A percentile compares a stretch with the other conserved stretches of the same genome.
Evolutionary conservation across 352 stramenopile genomes (phyloP).

Genomic region (Pythium guiyangense): DNA sequence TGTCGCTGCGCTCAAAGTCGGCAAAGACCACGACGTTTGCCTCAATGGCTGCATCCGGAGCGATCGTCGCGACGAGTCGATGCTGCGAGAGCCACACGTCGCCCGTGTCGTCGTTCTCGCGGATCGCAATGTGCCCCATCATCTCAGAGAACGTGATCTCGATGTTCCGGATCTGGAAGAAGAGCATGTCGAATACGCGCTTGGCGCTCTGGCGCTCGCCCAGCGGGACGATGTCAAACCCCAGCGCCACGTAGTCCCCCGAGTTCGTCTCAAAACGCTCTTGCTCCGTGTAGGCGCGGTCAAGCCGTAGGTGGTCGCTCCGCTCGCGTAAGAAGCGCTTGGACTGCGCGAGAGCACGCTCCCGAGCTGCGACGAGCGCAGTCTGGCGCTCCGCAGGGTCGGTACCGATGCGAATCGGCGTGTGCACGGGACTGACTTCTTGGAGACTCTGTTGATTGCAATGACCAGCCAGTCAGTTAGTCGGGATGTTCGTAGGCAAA

Average conservation of each 20-base stretch:
- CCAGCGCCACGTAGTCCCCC: constrained; percentile 28
- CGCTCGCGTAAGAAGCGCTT: constrained; percentile 26
- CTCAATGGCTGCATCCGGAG: constrained; percentile 30
- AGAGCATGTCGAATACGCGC: constrained; percentile 40
- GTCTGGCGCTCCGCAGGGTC: constrained; percentile 21
- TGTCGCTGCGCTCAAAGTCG: constrained; percentile 10
- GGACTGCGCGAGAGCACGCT: constrained; percentile 14
- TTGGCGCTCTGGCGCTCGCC: constrained; percentile 21
- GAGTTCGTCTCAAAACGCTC: constrained; percentile 27
- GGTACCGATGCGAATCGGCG: constrained; percentile 22
- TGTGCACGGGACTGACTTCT: constrained; percentile 30
- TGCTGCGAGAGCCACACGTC: constrained; percentile 28
- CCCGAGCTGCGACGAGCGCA: constrained; percentile 19
- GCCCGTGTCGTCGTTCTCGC: constrained; percentile 37
- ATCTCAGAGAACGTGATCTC: constrained; percentile 52
- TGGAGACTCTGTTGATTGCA: constrained; percentile 19
- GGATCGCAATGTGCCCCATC: constrained; percentile 40
- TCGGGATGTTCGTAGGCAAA: too few species aligned
- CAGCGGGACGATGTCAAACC: constrained; percentile 34
- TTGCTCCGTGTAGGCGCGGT: constrained; percentile 24
- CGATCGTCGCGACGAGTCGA: constrained; percentile 31
- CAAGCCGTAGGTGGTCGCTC: constrained; percentile 23
- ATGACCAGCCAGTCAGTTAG: background rate
- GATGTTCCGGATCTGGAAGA: constrained; percentile 30
- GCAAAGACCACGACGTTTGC: constrained; percentile 37